Conservation (phyloP, 495 filamentous ascomycete genomes). For the Trypethelium eluteriae region DNA sequence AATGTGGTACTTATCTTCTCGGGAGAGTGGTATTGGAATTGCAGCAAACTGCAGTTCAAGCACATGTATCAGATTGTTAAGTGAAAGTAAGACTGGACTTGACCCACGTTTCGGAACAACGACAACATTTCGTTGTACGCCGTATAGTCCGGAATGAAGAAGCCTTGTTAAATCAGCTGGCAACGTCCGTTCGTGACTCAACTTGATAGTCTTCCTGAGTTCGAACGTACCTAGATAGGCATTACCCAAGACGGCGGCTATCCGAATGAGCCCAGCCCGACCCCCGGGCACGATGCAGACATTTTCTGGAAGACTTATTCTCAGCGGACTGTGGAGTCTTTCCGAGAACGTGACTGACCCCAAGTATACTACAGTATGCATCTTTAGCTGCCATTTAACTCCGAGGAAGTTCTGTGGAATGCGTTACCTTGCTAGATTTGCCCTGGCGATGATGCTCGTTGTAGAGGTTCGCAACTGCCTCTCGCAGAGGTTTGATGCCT, state of each 20-base stretch:
- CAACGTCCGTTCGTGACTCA: not conserved
- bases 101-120: slow-evolving; percentile 72
- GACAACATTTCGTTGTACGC: slow-evolving; percentile 91
- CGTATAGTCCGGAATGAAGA: slow-evolving; percentile 72
- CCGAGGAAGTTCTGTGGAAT: not conserved
- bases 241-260: slow-evolving; percentile 88
- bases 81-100: not conserved
- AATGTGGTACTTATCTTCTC: slow-evolving; percentile 82
- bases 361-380: slow-evolving; percentile 58
- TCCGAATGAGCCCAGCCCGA: slow-evolving; percentile 83
- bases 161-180: slow-evolving; percentile 32
- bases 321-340: not conserved
- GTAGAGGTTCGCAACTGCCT: slow-evolving; percentile 87
- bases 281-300: slow-evolving; percentile 97
- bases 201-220: slow-evolving; percentile 10
- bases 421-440: slow-evolving; percentile 58
- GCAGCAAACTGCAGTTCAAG: slow-evolving; percentile 60
- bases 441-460: slow-evolving; percentile 85
- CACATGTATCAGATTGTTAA: not conserved
- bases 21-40: slow-evolving; percentile 75
- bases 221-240: slow-evolving; percentile 60
- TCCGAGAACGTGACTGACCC: slow-evolving; percentile 23
- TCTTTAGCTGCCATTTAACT: not conserved
- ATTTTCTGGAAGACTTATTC: slow-evolving; percentile 55
- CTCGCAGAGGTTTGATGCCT: slow-evolving; percentile 82